phyloP scores from a whole-genome alignment of 805 yeast genomes.

The Kockiozyma suomiensis region DNA sequence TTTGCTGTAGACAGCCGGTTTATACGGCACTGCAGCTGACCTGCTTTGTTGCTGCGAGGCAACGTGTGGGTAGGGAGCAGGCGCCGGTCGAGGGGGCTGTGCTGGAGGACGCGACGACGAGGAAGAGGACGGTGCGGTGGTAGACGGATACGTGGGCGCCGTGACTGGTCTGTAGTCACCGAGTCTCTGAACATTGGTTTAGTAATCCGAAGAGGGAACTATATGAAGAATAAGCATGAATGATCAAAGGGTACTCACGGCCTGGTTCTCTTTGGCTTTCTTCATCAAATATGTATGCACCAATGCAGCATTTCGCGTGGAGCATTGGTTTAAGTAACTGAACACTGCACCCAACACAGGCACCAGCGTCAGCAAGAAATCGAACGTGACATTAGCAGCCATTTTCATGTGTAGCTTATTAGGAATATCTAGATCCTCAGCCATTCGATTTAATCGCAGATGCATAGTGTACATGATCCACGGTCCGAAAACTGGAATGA shows the following conservation, averaged over 20 bases:
- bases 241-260: conserved; percentile 6
- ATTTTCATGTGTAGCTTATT: conserved; percentile 61
- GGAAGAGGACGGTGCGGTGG: not conserved
- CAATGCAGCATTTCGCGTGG: conserved; percentile 85
- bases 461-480: conserved; percentile 77
- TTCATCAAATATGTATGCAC: conserved; percentile 55
- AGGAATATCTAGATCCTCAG: conserved; percentile 64
- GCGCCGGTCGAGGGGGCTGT: conserved; percentile 13
- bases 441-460: conserved; percentile 62
- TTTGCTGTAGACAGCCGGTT: not conserved
- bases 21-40: not conserved
- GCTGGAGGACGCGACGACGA: conserved; percentile 1
- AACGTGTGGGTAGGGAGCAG: no score
- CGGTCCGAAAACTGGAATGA: conserved; percentile 87
- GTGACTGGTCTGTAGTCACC: conserved; percentile 11
- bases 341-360: conserved; percentile 80
- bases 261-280: conserved; percentile 34
- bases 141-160: conserved; percentile 6
- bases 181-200: conserved; percentile 3
- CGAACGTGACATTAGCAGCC: conserved; percentile 75
- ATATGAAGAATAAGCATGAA: not conserved
- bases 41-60: no score
- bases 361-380: conserved; percentile 71
- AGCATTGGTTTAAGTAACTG: conserved; percentile 81
- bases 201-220: not conserved